These are phyloP conservation scores for Agaricus sinodeliciosus DNA, from an alignment of 768 basidiomycete genomes.

Conservation along the genomic window DNA sequence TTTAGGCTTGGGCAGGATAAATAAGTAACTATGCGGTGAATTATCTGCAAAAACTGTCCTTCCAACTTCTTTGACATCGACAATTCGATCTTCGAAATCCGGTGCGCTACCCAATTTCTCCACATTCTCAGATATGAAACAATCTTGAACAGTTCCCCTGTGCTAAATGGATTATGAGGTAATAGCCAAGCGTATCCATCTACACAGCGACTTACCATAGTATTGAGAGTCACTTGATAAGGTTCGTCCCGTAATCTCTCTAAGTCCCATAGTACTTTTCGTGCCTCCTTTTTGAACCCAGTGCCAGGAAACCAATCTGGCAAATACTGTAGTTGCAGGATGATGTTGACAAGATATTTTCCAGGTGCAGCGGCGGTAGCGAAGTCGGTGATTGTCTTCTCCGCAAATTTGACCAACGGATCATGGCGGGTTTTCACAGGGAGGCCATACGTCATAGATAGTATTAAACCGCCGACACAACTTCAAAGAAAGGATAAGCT, in stretches of 20 bases:
- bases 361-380: neutral
- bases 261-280: neutral
- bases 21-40: neutral
- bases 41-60: neutral
- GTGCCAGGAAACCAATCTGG: conserved; percentile 12
- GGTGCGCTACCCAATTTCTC: neutral
- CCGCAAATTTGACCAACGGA: neutral
- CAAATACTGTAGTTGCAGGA: conserved; percentile 3
- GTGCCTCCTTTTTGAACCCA: conserved; percentile 1
- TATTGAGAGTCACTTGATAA: neutral
- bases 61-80: neutral
- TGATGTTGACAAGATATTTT: conserved; percentile 5
- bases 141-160: neutral
- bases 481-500: neutral
- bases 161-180: neutral
- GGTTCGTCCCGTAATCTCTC: neutral
- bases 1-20: neutral
- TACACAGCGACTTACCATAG: neutral
- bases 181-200: neutral
- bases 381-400: neutral
- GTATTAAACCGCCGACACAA: conserved; percentile 1
- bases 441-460: conserved; percentile 5
- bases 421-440: neutral
- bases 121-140: neutral
- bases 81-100: neutral